Conservation (phyloP, 257 asterid genomes). For the Cinchona pubescens region DNA sequence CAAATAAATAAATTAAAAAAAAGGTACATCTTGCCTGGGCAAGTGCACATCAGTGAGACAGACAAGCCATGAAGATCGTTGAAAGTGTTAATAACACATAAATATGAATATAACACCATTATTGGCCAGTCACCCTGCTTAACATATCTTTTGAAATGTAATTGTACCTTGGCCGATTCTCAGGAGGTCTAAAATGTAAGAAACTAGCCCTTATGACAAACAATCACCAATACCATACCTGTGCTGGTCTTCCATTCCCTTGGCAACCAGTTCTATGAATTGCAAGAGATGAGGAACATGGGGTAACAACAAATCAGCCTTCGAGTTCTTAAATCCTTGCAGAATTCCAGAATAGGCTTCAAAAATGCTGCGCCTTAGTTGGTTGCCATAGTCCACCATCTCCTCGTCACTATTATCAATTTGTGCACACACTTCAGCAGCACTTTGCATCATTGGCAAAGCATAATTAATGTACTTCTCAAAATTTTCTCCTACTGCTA, state of each 20-base stretch:
- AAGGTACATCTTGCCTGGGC: background rate
- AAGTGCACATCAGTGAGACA: background rate
- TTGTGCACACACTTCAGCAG: slow-evolving; percentile 65
- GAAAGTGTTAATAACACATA: background rate
- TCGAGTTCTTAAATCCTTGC: slow-evolving; percentile 74
- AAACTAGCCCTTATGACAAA: background rate
- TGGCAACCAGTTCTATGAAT: slow-evolving; percentile 65
- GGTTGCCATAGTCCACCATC: slow-evolving; percentile 72
- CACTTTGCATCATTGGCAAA: slow-evolving; percentile 78
- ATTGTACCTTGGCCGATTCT: background rate
- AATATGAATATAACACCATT: background rate
- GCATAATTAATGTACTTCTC: slow-evolving; percentile 63
- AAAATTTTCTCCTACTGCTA: slow-evolving; percentile 69
- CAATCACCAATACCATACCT: slow-evolving; percentile 41
- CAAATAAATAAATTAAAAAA: too few species aligned
- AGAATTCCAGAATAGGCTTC: slow-evolving; percentile 88
- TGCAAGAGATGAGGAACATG: slow-evolving; percentile 73
- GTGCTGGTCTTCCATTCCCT: slow-evolving; percentile 47
- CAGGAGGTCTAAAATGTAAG: background rate
- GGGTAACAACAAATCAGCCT: slow-evolving; percentile 63
- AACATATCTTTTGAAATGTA: background rate
- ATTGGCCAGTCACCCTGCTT: background rate
- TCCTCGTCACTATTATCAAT: slow-evolving; percentile 63
- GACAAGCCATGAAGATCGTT: background rate
- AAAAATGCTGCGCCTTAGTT: slow-evolving; percentile 67